Evolutionary conservation across 2,329 filamentous ascomycete genomes (phyloP).

Genomic region (Xylaria digitata): DNA sequence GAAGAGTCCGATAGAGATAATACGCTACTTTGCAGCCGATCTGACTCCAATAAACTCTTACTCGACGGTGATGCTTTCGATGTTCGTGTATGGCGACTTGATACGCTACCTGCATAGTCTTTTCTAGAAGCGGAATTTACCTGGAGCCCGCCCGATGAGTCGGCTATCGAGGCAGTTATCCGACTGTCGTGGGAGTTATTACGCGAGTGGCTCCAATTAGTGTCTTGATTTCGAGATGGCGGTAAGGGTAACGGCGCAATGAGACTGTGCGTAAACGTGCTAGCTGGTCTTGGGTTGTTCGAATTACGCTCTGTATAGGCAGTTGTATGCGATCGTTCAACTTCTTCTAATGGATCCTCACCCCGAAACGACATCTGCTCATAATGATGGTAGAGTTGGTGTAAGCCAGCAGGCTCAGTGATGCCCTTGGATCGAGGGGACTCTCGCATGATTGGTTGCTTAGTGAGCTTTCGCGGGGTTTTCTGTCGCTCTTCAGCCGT

Average conservation of each 20-base stretch:
- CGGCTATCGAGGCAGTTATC: slow-evolving; percentile 44
- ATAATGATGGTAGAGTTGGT: slow-evolving; percentile 68
- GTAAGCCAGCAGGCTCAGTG: slow-evolving; percentile 55
- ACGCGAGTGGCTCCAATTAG: slow-evolving; percentile 43
- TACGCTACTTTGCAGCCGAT: slow-evolving; percentile 66
- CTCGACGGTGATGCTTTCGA: slow-evolving; percentile 64
- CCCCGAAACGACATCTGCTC: slow-evolving; percentile 66
- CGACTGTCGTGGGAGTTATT: slow-evolving; percentile 46
- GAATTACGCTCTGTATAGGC: slow-evolving; percentile 32
- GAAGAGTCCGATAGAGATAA: slow-evolving; percentile 64
- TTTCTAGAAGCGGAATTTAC: slow-evolving; percentile 48
- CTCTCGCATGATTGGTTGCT: slow-evolving; percentile 39
- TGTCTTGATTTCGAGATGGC: slow-evolving; percentile 33
- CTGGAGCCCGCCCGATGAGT: slow-evolving; percentile 44
- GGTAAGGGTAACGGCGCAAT: slow-evolving; percentile 43
- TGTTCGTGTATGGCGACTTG: slow-evolving; percentile 65
- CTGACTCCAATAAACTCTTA: slow-evolving; percentile 61
- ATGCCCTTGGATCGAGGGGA: slow-evolving; percentile 47
- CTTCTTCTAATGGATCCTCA: slow-evolving; percentile 40
- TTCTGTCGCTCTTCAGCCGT: slow-evolving; percentile 24
- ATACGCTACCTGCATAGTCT: slow-evolving; percentile 63
- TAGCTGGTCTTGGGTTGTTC: slow-evolving; percentile 35
- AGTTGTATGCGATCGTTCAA: slow-evolving; percentile 29
- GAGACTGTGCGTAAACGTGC: slow-evolving; percentile 41
- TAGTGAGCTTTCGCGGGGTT: slow-evolving; percentile 36